Evolutionary conservation across 2,329 filamentous ascomycete species (phyloP).

Genomic region (Xylariaceae sp.): DNA sequence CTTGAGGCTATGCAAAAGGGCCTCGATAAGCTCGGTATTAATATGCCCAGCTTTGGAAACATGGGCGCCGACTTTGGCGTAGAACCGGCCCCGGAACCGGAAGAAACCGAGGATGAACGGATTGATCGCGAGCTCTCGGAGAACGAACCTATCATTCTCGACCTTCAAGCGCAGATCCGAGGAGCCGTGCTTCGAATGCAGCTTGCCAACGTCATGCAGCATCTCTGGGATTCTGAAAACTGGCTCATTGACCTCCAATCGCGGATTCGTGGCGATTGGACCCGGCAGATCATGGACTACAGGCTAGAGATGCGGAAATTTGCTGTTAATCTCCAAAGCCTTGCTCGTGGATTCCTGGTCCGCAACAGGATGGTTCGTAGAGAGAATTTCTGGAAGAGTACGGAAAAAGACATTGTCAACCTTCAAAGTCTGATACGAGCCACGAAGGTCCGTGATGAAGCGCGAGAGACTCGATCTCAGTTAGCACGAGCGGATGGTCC

Average conservation of each 20-base stretch:
- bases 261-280: constrained; percentile 83
- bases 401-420: constrained; percentile 72
- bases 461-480: constrained; percentile 58
- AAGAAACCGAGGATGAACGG: constrained; percentile 89
- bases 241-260: constrained; percentile 81
- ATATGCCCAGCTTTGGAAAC: constrained; percentile 96
- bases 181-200: constrained; percentile 78
- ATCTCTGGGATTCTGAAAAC: constrained; percentile 84
- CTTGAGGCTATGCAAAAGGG: constrained; percentile 96
- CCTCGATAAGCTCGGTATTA: constrained; percentile 90
- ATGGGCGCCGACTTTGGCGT: constrained; percentile 96
- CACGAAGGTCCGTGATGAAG: constrained; percentile 62
- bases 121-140: constrained; percentile 81
- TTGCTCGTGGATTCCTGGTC: constrained; percentile 73
- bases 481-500: constrained; percentile 65
- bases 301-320: constrained; percentile 81
- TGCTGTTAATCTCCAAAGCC: constrained; percentile 78
- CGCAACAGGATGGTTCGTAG: constrained; percentile 65
- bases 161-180: constrained; percentile 84
- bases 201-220: constrained; percentile 82
- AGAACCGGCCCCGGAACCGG: constrained; percentile 73
- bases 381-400: constrained; percentile 69
- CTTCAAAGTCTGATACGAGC: constrained; percentile 82
- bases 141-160: constrained; percentile 70
- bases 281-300: constrained; percentile 81